Evolutionary conservation across 2,329 filamentous ascomycete genomes (phyloP).

Genomic region (Volutella citrinella): DNA sequence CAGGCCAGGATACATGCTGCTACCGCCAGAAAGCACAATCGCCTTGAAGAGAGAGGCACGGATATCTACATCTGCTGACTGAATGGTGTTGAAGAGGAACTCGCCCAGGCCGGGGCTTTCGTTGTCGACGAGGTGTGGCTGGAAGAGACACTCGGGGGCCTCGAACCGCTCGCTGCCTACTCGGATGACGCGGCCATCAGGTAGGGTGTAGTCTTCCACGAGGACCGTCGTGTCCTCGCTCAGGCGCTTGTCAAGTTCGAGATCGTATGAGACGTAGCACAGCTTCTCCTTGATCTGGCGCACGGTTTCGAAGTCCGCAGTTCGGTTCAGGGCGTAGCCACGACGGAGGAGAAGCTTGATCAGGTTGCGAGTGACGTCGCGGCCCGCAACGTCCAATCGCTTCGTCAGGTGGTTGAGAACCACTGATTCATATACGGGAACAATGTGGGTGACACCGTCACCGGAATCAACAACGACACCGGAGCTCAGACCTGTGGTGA

Average conservation of each 20-base stretch:
- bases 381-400: conserved; percentile 89
- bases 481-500: conserved; percentile 67
- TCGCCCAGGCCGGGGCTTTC: conserved; percentile 96
- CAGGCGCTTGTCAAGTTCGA: conserved; percentile 91
- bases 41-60: conserved; percentile 93
- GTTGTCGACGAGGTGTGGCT: conserved; percentile 95
- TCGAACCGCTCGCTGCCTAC: conserved; percentile 98
- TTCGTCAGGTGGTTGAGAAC: conserved; percentile 96
- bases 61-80: conserved; percentile 92
- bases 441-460: conserved; percentile 97
- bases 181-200: conserved; percentile 92
- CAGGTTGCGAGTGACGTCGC: conserved; percentile 97
- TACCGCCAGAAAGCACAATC: conserved; percentile 92
- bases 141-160: conserved; percentile 96
- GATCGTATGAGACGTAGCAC: conserved; percentile 97
- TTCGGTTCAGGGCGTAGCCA: conserved; percentile 95
- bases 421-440: conserved; percentile 96
- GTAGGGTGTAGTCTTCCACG: conserved; percentile 95
- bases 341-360: conserved; percentile 91
- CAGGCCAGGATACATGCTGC: conserved; percentile 97
- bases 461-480: conserved; percentile 99
- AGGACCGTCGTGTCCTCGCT: conserved; percentile 97
- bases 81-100: conserved; percentile 98
- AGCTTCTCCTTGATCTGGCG: conserved; percentile 99
- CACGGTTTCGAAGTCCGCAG: conserved; percentile 97